phyloP scores from a whole-genome alignment of 2,329 filamentous ascomycete species.

The Nakataea oryzae region DNA sequence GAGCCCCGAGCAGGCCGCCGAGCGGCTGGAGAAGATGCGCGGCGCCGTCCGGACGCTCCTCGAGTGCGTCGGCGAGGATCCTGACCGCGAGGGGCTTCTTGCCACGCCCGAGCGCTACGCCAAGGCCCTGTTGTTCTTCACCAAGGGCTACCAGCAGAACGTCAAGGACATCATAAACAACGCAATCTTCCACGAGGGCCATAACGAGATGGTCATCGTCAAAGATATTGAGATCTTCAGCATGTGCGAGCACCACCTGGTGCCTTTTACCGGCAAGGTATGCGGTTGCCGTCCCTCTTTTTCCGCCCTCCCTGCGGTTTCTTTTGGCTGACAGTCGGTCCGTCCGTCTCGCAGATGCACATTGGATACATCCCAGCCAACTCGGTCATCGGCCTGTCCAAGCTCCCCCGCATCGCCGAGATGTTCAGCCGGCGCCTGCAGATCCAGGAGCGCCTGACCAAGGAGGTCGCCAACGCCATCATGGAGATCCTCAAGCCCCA shows the following conservation, averaged over 20 bases:
- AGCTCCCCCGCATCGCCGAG: slow-evolving; percentile 89
- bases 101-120: slow-evolving; percentile 78
- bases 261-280: slow-evolving; percentile 93
- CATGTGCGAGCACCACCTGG: slow-evolving; percentile 93
- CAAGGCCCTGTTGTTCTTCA: slow-evolving; percentile 92
- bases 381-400: slow-evolving; percentile 89
- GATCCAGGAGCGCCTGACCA: slow-evolving; percentile 92
- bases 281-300: slow-evolving; percentile 4
- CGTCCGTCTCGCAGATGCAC: slow-evolving; percentile 65
- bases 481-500: slow-evolving; percentile 89
- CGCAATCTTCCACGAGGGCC: slow-evolving; percentile 91
- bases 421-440: slow-evolving; percentile 93
- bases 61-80: slow-evolving; percentile 60
- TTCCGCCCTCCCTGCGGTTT: background rate
- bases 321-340: background rate
- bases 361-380: slow-evolving; percentile 94
- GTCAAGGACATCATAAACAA: slow-evolving; percentile 83
- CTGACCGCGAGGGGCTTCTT: slow-evolving; percentile 52
- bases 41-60: slow-evolving; percentile 56
- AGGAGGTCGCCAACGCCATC: slow-evolving; percentile 89
- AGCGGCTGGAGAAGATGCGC: slow-evolving; percentile 46
- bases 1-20: slow-evolving; percentile 35
- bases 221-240: slow-evolving; percentile 95
- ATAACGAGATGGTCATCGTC: slow-evolving; percentile 95
- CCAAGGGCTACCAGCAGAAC: slow-evolving; percentile 94